These are phyloP conservation scores for Juglanconis sp. DNA, from an alignment of 2,329 filamentous ascomycete species.

Conservation along the genomic window DNA sequence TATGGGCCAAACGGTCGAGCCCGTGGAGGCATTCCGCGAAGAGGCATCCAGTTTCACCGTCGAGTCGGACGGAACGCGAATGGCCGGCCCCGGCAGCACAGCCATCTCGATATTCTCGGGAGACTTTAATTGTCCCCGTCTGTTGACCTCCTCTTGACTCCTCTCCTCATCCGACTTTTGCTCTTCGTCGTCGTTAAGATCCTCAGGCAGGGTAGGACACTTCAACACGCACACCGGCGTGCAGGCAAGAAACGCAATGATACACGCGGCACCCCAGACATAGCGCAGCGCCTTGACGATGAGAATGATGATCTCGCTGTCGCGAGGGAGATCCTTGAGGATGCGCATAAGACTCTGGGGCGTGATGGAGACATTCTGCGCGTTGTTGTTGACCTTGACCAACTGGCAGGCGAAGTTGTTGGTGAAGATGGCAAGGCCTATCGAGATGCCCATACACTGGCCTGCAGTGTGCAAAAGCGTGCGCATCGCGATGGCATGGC, in stretches of 20 bases:
- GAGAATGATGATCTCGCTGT: background rate
- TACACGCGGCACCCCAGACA: conserved; percentile 9
- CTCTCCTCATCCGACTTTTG: background rate
- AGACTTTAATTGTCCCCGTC: background rate
- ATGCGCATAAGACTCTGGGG: conserved; percentile 8
- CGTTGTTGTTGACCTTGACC: background rate
- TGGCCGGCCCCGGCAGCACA: background rate
- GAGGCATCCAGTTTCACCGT: background rate
- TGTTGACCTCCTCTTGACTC: background rate
- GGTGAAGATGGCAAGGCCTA: conserved; percentile 15
- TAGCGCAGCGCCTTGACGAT: conserved; percentile 4
- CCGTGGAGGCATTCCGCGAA: no score
- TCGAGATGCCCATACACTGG: conserved; percentile 13
- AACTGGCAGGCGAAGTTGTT: conserved; percentile 1
- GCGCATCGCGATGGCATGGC: conserved; percentile 14
- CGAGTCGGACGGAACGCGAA: background rate
- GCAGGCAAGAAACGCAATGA: conserved; percentile 4
- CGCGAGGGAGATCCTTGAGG: conserved; percentile 2
- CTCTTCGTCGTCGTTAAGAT: background rate
- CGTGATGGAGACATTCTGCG: background rate
- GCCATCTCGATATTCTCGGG: background rate
- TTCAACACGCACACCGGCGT: background rate
- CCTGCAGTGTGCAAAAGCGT: conserved; percentile 13
- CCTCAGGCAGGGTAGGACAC: conserved; percentile 4
- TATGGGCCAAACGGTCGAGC: background rate